Conservation (phyloP, 768 basidiomycete genomes). For the Auricularia sp. region DNA sequence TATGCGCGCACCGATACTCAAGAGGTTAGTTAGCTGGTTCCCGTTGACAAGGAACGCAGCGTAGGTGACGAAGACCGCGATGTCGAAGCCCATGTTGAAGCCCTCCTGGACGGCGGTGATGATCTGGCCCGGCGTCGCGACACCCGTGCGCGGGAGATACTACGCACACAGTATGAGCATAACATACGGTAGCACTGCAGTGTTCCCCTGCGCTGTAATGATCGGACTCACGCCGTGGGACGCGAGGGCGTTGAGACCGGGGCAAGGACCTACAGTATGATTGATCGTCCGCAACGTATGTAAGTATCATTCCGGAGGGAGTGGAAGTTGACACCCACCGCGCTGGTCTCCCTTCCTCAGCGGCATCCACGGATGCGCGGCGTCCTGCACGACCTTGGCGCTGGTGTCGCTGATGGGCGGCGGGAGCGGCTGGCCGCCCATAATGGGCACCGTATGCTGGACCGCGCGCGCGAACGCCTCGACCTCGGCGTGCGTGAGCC, state of each 20-base stretch:
- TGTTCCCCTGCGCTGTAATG: no score
- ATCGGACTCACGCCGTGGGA: slow-evolving; percentile 1
- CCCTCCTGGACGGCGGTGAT: slow-evolving; percentile 7
- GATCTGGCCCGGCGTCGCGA: slow-evolving; percentile 5
- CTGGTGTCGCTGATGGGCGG: not conserved
- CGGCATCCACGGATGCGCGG: slow-evolving; percentile 3
- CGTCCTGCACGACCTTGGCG: slow-evolving; percentile 6
- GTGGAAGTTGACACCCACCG: not conserved
- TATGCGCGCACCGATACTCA: slow-evolving; percentile 6
- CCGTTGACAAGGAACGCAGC: slow-evolving; percentile 6
- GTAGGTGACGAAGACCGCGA: slow-evolving; percentile 4
- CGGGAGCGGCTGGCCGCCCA: not conserved
- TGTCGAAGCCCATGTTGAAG: slow-evolving; percentile 8
- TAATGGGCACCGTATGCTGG: not conserved
- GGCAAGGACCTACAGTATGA: slow-evolving; percentile 4
- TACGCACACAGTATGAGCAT: not conserved
- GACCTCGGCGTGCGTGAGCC: slow-evolving; percentile 2
- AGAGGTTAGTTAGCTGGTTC: slow-evolving; percentile 4
- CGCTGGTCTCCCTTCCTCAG: not conserved
- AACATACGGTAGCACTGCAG: not conserved
- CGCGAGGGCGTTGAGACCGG: slow-evolving; percentile 8
- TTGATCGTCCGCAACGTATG: not conserved
- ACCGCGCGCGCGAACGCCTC: not conserved
- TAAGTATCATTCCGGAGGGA: not conserved
- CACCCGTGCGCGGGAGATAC: slow-evolving; percentile 7